Evolutionary conservation across 2,329 filamentous ascomycete species (phyloP), one percentile per base, ranked within the genome.

Genomic region (Domatiomyces globalis): DNA sequence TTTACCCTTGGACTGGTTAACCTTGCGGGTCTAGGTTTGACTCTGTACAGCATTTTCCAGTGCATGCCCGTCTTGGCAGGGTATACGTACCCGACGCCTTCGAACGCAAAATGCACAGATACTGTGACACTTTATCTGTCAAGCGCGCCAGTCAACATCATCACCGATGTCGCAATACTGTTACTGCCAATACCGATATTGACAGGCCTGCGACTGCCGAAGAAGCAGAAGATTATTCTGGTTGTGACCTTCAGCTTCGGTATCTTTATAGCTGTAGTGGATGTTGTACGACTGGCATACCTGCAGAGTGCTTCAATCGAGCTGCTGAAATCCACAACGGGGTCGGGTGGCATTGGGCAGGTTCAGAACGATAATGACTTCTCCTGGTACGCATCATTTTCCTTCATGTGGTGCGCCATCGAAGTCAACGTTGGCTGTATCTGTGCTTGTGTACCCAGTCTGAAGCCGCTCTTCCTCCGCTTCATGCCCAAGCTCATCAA

Each of bases 321-420:
- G 27, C 69, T 72, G 8, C 63, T 77, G 9, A 69, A 62, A 57
- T 48, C 2, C 48, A 54, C 5, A 57, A 62, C 27, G 49, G n/a
- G 18, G 7, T 15, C 5, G 9, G 49, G 56, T 8, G 43, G 27
- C 9, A 51, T 39, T 51, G 58, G 51, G 17, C 63, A 59, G 12
- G 53, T 42, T 51, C 62, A 54, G n/a, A 64, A 61, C 29, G 60
- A 63, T 27, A 54, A 55, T 25, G 59, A 80, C 52, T 81, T 80
- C 60, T 69, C 76, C 50, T 86, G 80, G 81, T 88, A 90, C 63
- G 85, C 86, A 0, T 87, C 86, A 0, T 70, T 88, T 4, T 86
- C 87, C 0, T 83, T 94, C 63, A 90, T 95, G 85, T 96, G 89
- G 90, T 90, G 85, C 15, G 85, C 84, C 10, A 81, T 95, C 50